Evolutionary conservation across 176 grass and related monocot species (phyloP), one percentile per base, ranked within the genome.

Genomic region (Luzula sylvatica): DNA sequence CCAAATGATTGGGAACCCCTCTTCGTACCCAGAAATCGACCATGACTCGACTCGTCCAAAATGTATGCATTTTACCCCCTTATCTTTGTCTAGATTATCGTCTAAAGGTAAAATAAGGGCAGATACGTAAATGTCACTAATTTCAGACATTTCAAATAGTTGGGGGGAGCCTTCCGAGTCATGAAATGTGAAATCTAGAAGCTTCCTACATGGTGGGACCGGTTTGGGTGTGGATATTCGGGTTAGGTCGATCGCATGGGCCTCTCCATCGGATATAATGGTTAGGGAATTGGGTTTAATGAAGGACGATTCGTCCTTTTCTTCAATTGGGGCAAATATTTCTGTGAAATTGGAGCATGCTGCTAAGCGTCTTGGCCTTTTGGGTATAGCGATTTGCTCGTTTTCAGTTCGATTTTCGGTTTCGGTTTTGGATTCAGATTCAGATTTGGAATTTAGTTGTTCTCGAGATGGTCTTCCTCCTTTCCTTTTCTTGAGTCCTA

Each of bases 11-110:
- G 73, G 49, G 12, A 30, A 65, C 1, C 73, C 80, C 63, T 83
- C 73, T 72, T 77, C 68, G 43, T 83, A 69, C 23, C 80, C 80
- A 69, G 80, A 83, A 77, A 83, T 77, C 18, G 51, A 43, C 80
- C 80, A 77, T 20, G 61, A 42, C 32, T 83, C 65, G 52, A 83
- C 62, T 32, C 51, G 49, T 5, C 80, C 80, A 68, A 83, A 83
- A 52, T 73, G 50, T 68, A 43, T 42, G 63, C 80, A 83, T 53
- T 44, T 75, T 40, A 83, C 51, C 38, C 68, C 80, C 18, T 51
- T 83, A 4, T 72, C 67, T 50, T 77, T 83, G 47, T 65, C 80
- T 32, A 77, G 40, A 53, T 52, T 42, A 26, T 77, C 65, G 68
- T 76, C 68, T 44, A 69, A 23, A 25, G 80, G 80, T 68, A 83